phyloP scores from a whole-genome alignment of 1,139 yeast species.

The Yarrowia galli region DNA sequence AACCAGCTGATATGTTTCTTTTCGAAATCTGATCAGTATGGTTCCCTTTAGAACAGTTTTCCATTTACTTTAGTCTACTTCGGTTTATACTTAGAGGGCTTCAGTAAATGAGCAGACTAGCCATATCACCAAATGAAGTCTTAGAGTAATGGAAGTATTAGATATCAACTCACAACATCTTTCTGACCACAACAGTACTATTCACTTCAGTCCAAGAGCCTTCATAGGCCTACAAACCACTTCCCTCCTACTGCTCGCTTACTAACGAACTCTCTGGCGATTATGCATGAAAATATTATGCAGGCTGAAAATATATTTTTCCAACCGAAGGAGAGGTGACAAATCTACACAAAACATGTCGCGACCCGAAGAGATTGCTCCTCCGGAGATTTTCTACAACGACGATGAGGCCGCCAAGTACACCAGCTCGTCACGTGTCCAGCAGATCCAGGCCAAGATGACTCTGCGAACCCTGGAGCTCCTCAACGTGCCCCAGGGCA shows the following conservation, averaged over 20 bases:
- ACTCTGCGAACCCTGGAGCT: constrained; percentile 91
- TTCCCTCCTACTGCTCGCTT: not conserved
- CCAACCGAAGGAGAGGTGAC: not conserved
- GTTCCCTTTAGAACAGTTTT: not conserved
- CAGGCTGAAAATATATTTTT: constrained; percentile 15
- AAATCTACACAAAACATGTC: constrained; percentile 63
- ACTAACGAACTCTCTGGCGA: constrained; percentile 11
- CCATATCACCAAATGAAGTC: not conserved
- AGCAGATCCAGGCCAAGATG: constrained; percentile 97
- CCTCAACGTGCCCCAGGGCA: constrained; percentile 69
- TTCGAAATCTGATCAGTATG: not conserved
- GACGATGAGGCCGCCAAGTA: constrained; percentile 89
- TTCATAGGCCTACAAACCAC: not conserved
- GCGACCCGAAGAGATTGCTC: constrained; percentile 96
- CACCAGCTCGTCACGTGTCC: constrained; percentile 93
- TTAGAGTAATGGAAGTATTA: no score
- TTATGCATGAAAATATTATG: constrained; percentile 30
- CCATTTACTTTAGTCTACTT: not conserved
- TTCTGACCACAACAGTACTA: no score
- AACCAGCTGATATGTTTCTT: no score
- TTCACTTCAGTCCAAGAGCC: no score
- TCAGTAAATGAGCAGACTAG: not conserved
- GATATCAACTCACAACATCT: no score
- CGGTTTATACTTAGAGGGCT: not conserved
- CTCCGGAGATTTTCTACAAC: constrained; percentile 94